Evolutionary conservation across 2,329 filamentous ascomycete genomes (phyloP).

Genomic region (Pleurostoma richardsiae): DNA sequence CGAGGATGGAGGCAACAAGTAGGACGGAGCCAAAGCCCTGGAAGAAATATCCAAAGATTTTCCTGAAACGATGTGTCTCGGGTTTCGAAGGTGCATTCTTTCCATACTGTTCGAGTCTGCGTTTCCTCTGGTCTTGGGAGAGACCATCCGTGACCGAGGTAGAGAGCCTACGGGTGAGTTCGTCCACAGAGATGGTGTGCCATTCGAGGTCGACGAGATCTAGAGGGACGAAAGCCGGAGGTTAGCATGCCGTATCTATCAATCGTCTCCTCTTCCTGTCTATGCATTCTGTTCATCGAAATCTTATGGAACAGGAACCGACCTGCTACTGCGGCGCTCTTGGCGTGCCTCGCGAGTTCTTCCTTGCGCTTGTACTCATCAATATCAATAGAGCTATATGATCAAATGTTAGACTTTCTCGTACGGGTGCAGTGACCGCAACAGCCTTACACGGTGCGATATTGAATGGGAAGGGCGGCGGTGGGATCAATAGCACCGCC

Average conservation of each 20-base stretch:
- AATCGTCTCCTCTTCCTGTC: not conserved
- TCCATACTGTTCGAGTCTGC: conserved; percentile 55
- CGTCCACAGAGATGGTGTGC: conserved; percentile 55
- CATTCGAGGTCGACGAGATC: conserved; percentile 62
- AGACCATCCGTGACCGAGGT: conserved; percentile 54
- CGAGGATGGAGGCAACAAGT: conserved; percentile 62
- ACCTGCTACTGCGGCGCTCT: conserved; percentile 40
- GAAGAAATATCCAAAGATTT: conserved; percentile 67
- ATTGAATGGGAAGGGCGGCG: conserved; percentile 45
- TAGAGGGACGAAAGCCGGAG: conserved; percentile 18
- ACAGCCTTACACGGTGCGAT: conserved; percentile 42
- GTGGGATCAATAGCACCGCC: conserved; percentile 32
- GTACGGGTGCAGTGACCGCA: conserved; percentile 8
- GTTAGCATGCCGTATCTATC: not conserved
- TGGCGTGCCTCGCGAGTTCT: conserved; percentile 31
- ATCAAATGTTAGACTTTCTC: conserved; percentile 1
- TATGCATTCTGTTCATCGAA: not conserved
- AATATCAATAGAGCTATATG: conserved; percentile 45
- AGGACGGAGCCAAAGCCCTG: conserved; percentile 72
- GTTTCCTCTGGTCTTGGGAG: conserved; percentile 49
- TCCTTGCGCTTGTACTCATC: conserved; percentile 46
- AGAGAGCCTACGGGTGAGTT: conserved; percentile 55
- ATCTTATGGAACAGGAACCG: conserved; percentile 7
- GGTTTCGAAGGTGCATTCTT: conserved; percentile 63
- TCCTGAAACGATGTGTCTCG: conserved; percentile 52